Percentiles rank a stretch among this genome's conserved stretches.
Conservation (phyloP, 2,329 filamentous ascomycete species). For the Aspergillus neoniger region DNA sequence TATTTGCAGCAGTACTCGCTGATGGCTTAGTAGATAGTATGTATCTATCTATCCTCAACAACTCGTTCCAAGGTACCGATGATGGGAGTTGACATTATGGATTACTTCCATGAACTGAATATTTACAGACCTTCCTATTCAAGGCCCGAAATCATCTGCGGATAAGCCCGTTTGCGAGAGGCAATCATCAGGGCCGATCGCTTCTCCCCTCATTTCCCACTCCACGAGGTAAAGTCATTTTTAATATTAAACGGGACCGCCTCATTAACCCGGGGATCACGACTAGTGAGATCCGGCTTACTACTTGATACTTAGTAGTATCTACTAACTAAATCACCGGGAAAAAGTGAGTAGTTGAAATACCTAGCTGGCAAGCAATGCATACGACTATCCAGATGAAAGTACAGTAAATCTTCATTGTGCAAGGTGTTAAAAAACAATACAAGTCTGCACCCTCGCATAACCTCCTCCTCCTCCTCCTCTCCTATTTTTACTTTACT, state of each 20-base stretch:
- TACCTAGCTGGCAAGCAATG: background rate
- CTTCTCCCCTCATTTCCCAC: conserved; percentile 8
- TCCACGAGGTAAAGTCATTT: conserved; percentile 4
- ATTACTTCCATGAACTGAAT: too few species aligned
- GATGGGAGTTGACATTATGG: background rate
- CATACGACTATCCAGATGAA: background rate
- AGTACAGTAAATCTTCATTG: too few species aligned
- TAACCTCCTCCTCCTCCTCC: background rate
- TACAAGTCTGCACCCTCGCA: background rate
- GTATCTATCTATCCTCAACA: background rate
- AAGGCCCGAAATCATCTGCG: background rate
- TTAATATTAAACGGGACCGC: conserved; percentile 2
- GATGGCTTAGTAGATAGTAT: background rate
- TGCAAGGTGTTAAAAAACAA: too few species aligned
- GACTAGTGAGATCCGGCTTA: background rate
- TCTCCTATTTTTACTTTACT: too few species aligned
- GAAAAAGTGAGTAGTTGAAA: background rate
- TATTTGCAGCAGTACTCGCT: background rate
- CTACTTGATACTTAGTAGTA: background rate
- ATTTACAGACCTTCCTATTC: background rate
- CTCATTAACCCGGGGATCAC: conserved; percentile 1
- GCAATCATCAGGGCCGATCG: background rate
- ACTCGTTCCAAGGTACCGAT: background rate
- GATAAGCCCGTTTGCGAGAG: background rate
- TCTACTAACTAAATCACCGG: background rate